Evolutionary conservation across 2,329 filamentous ascomycete species (phyloP), one percentile per base, ranked within the genome.

Genomic region (Rutstroemia sydowiana): DNA sequence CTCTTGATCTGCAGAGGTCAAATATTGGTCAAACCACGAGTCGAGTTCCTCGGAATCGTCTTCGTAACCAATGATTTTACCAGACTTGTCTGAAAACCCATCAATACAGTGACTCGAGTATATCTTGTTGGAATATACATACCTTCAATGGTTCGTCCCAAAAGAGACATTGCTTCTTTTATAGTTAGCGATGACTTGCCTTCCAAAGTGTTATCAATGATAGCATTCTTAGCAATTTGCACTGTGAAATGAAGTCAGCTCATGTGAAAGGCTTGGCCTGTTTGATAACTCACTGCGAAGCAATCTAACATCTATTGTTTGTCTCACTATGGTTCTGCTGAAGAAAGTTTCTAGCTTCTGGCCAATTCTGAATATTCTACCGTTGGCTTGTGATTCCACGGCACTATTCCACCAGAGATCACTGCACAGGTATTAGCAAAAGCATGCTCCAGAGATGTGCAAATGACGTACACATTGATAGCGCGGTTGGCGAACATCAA

Each of bases 371-470:
- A 20, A 41, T 18, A 48, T 41, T 5, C 45, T 11, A 41, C 36
- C 26, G n/a, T 21, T n/a, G 1, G 45, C 45, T 48, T 48, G 45
- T 3, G n/a, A 11, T 32, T 48, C 36, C 6, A 28, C 21, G 13
- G 34, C 34, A 1, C 23, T 16, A 48, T 48, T 48, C 45, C 36
- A 48, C 36, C 36, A 48, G 3, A 41, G 36, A 23, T 48, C 45
- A 40, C 45, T 48, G 14, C 20, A 16, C 3, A 1, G 8, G 3
- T 1, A 20, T 47, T 20, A 47, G 23, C 26, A 30, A 8, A 30
- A 7, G 5, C 26, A 10, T 11, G 16, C 3, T 20, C 8, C 2
- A 14, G n/a, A 10, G 26, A 37, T 30, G 31, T 1, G 31, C 14
- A 46, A 20, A n/a, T 2, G 2, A 39, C 45, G 18, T 41, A 48